These are phyloP conservation scores for Xylariaceae sp. DNA, from an alignment of 2,329 filamentous ascomycete species.

Conservation along the genomic window DNA sequence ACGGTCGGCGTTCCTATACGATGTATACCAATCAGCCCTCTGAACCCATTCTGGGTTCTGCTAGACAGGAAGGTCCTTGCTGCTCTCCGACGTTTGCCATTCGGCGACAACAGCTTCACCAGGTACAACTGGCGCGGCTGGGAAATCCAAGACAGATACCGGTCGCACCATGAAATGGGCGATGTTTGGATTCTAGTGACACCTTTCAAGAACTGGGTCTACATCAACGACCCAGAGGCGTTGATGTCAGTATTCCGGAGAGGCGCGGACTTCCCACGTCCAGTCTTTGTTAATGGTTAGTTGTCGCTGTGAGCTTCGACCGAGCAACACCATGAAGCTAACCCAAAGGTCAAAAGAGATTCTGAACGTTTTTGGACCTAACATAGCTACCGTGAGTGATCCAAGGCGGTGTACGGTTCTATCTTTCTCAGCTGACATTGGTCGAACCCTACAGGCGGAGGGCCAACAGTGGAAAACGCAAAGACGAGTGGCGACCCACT, in stretches of 20 bases:
- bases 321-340: not conserved
- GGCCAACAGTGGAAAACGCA: constrained; percentile 15
- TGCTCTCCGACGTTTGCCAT: constrained; percentile 15
- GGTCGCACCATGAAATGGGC: constrained; percentile 15
- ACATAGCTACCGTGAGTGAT: constrained; percentile 10
- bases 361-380: constrained; percentile 14
- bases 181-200: constrained; percentile 12
- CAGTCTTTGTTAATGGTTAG: constrained; percentile 5
- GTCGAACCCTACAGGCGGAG: constrained; percentile 10
- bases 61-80: constrained; percentile 17
- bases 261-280: constrained; percentile 10
- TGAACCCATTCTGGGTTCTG: constrained; percentile 25
- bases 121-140: constrained; percentile 17
- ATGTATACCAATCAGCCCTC: constrained; percentile 23
- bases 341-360: no score
- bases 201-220: constrained; percentile 12
- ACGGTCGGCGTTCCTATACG: constrained; percentile 24
- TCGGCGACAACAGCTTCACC: constrained; percentile 19
- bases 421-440: no score
- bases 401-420: no score
- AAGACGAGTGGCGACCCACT: constrained; percentile 17
- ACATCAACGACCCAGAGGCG: constrained; percentile 10
- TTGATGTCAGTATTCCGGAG: constrained; percentile 8
- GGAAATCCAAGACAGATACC: constrained; percentile 13
- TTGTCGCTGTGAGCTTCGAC: not conserved